phyloP scores from a whole-genome alignment of 2,329 filamentous ascomycete species.

The Ascochyta viciae-villosae region DNA sequence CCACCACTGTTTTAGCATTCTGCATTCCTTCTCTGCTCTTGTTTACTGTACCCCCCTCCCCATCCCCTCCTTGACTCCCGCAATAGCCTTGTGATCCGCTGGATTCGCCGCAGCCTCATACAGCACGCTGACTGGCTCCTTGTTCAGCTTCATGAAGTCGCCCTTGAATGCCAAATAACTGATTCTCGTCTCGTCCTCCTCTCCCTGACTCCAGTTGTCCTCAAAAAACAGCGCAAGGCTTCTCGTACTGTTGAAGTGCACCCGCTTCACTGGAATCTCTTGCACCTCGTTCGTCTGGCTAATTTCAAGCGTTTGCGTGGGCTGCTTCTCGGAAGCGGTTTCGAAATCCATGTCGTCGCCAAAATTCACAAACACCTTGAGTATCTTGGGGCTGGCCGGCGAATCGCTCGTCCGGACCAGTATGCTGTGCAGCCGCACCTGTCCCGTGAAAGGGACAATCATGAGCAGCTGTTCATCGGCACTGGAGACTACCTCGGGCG shows the following conservation, averaged over 20 bases:
- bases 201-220: conserved; percentile 81
- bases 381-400: conserved; percentile 75
- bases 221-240: conserved; percentile 85
- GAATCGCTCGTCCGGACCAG: conserved; percentile 80
- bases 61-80: conserved; percentile 47
- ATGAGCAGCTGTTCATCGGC: conserved; percentile 94
- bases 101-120: conserved; percentile 97
- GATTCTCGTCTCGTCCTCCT: conserved; percentile 79
- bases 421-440: conserved; percentile 90
- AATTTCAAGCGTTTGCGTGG: conserved; percentile 79
- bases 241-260: conserved; percentile 85
- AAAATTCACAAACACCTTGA: conserved; percentile 89
- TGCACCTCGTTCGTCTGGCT: conserved; percentile 82
- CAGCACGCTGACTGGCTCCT: conserved; percentile 82
- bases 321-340: conserved; percentile 70
- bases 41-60: conserved; percentile 44
- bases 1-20: not conserved
- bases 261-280: conserved; percentile 87
- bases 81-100: conserved; percentile 72
- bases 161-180: conserved; percentile 92
- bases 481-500: conserved; percentile 83
- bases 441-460: conserved; percentile 89
- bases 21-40: not conserved
- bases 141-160: conserved; percentile 86
- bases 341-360: conserved; percentile 79